A percentile compares a stretch with the other conserved stretches of the same genome.
Evolutionary conservation across 768 basidiomycete genomes (phyloP).

Genomic region (Boletus fagicola): DNA sequence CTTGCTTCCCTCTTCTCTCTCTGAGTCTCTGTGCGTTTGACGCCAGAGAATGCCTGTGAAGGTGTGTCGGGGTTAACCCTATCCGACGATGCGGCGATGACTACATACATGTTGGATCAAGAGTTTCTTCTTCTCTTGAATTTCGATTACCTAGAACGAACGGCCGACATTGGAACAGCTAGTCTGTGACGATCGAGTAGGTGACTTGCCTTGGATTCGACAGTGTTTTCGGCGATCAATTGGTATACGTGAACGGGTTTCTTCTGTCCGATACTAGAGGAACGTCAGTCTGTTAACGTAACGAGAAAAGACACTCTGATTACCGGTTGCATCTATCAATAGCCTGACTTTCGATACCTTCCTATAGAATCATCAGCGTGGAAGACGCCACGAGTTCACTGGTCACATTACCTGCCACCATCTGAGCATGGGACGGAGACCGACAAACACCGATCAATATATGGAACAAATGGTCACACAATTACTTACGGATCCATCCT

Average conservation of each 20-base stretch:
- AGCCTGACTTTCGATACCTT: slow-evolving; percentile 83
- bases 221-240: slow-evolving; percentile 84
- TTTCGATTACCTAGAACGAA: slow-evolving; percentile 63
- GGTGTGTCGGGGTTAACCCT: not conserved
- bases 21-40: slow-evolving; percentile 69
- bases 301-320: slow-evolving; percentile 5
- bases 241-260: slow-evolving; percentile 86
- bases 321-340: slow-evolving; percentile 77
- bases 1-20: slow-evolving; percentile 78
- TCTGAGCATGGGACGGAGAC: slow-evolving; percentile 33
- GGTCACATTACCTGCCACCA: slow-evolving; percentile 65
- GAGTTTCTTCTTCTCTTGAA: slow-evolving; percentile 81
- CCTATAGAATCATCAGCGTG: slow-evolving; percentile 37
- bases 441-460: slow-evolving; percentile 15
- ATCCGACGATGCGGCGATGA: not conserved
- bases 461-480: not conserved
- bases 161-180: not conserved
- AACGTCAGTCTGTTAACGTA: slow-evolving; percentile 4
- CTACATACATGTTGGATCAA: slow-evolving; percentile 66
- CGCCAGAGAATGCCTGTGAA: slow-evolving; percentile 79
- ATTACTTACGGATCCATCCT: slow-evolving; percentile 81
- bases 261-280: slow-evolving; percentile 68
- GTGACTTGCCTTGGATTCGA: slow-evolving; percentile 73
- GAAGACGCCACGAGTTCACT: not conserved
- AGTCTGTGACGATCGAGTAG: not conserved